phyloP scores from a whole-genome alignment of 2,329 filamentous ascomycete genomes.

The Pestalotiopsis fici region DNA sequence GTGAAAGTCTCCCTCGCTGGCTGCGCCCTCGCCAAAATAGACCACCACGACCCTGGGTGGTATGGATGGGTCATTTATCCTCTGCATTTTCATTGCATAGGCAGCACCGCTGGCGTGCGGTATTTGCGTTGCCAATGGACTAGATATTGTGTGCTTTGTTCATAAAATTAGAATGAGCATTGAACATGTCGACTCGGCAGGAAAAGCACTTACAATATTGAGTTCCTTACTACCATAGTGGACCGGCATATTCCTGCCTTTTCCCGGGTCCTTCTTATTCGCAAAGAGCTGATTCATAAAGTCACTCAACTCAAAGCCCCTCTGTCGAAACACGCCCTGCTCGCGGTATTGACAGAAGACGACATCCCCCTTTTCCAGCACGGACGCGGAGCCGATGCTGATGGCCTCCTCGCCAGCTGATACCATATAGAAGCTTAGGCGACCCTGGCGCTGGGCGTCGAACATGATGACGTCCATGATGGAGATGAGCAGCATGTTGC shows the following conservation, averaged over 20 bases:
- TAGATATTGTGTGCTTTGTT: constrained; percentile 79
- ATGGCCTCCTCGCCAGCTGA: constrained; percentile 94
- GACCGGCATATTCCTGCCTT: constrained; percentile 93
- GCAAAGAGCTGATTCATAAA: constrained; percentile 97
- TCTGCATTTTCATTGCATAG: constrained; percentile 84
- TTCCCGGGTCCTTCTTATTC: constrained; percentile 77
- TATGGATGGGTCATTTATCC: constrained; percentile 67
- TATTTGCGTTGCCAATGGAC: constrained; percentile 83
- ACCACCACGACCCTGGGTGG: constrained; percentile 73
- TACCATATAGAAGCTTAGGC: constrained; percentile 96
- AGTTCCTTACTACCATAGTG: constrained; percentile 87
- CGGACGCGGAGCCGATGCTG: constrained; percentile 84
- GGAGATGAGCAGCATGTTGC: constrained; percentile 66
- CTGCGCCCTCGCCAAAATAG: constrained; percentile 90
- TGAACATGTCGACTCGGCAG: neutral
- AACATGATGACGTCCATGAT: constrained; percentile 99
- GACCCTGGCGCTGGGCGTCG: constrained; percentile 93
- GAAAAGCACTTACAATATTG: constrained; percentile 67
- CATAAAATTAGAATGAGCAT: neutral
- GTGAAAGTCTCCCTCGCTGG: constrained; percentile 90
- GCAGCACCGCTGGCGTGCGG: constrained; percentile 86
- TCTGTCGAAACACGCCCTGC: constrained; percentile 85
- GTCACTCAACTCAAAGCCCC: constrained; percentile 82
- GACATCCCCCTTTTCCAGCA: constrained; percentile 80
- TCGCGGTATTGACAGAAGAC: constrained; percentile 95